Base-by-base conservation (phyloP, 306 rosid species). In the Corylus heterophylla region DNA sequence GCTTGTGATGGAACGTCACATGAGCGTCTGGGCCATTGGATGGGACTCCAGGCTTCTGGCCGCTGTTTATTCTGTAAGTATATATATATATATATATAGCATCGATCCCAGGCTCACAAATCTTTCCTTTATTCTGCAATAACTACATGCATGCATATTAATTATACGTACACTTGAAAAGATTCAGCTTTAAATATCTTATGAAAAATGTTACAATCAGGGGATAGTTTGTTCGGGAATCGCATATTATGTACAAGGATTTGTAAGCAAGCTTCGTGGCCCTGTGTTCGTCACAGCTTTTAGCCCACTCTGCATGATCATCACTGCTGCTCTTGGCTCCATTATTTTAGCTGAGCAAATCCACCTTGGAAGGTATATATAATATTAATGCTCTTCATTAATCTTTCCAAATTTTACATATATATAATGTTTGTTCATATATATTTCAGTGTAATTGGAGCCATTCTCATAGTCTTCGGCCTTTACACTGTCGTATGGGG, bases 41-140 rank as follows among this genome's bases (percentile, higher is more conserved):
- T 96, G 98, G 98, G 99, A 96, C 76, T 93, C 99, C 0, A 90
- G 98, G 87, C 98, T 96, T 22, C 90, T 96, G n/a, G 99, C 99
- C 22, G 90, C 96, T 63, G 94, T 90, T 82, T 96, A 96, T 80
- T 87, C 99, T 29, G 98, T 94, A 73, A 91, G 98, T 80, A 55
- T 22, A 22, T 22, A 22, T 42, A 42, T 42, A 16, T 16, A 16
- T 29, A 29, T 29, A 31, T 31, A 31, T 31, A 31, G 35, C 35
- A 31, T 31, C 35, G 35, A 31, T 31, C 35, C 29, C 3, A 59
- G 6, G 3, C 29, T 20, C 7, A 25, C 35, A 3, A 20, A 58
- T 58, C 27, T 25, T 22, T 20, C 14, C 64, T 20, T 58, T 58
- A 20, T 58, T 58, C 18, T 58, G 37, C 27, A 22, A 22, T 22